phyloP scores from a whole-genome alignment of 1,284 basidiomycete genomes.

The Sporisorium iseilematis-ciliati region DNA sequence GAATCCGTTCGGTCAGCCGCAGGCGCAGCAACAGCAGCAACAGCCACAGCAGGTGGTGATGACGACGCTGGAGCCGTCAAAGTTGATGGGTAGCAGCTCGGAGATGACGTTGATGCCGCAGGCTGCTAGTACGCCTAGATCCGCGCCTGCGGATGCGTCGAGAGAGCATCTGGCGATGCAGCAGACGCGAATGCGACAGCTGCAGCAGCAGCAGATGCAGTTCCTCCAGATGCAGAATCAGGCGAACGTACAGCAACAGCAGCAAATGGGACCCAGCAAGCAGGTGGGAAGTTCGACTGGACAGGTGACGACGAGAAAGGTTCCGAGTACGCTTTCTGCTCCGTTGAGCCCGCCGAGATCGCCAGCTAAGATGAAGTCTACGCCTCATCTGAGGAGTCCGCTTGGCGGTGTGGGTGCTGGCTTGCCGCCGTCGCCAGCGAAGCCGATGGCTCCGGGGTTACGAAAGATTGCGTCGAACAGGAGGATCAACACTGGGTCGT shows the following conservation, averaged over 20 bases:
- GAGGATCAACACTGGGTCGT: conserved; percentile 28
- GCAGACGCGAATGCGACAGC: conserved; percentile 35
- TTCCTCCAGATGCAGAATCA: conserved; percentile 35
- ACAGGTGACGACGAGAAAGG: conserved; percentile 25
- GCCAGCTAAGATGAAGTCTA: conserved; percentile 54
- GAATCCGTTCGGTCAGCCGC: conserved; percentile 28
- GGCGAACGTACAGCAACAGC: not conserved
- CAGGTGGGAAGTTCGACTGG: conserved; percentile 5
- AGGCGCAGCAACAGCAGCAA: conserved; percentile 10
- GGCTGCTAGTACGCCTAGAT: conserved; percentile 33
- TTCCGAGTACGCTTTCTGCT: conserved; percentile 27
- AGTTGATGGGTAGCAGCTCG: conserved; percentile 20
- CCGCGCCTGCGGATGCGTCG: conserved; percentile 33
- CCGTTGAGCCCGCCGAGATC: conserved; percentile 44
- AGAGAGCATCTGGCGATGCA: conserved; percentile 32
- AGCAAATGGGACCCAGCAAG: conserved; percentile 4
- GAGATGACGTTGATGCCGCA: conserved; percentile 19
- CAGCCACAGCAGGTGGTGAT: conserved; percentile 27
- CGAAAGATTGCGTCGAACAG: conserved; percentile 56
- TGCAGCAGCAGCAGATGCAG: conserved; percentile 42
- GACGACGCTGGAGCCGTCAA: conserved; percentile 33
- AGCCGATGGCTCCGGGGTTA: conserved; percentile 23
- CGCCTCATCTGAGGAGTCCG: conserved; percentile 42
- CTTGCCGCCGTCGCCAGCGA: conserved; percentile 27
- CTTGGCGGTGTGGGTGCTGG: conserved; percentile 12